Evolutionary conservation across 176 grass and related monocot species (phyloP).

Genomic region (Puya raimondii): DNA sequence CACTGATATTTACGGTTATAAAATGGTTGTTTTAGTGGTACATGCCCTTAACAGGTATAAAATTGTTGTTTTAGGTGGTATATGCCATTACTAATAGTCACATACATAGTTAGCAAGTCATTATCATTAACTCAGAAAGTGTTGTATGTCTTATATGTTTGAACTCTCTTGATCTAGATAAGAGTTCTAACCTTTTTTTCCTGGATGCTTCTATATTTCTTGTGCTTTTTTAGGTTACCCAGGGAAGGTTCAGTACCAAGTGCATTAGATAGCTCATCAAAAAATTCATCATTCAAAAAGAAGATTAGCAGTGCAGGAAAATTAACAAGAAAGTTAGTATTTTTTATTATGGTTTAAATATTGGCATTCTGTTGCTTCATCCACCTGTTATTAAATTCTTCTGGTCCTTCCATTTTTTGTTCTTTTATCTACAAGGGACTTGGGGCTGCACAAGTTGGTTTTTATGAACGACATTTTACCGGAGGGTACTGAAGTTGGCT

Average conservation of each 20-base stretch:
- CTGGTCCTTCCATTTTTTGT: slow-evolving; percentile 11
- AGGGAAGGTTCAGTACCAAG: slow-evolving; percentile 17
- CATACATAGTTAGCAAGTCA: too few species aligned
- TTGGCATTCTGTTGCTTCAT: neutral
- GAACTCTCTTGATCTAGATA: neutral
- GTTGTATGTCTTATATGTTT: neutral
- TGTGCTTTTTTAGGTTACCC: slow-evolving; percentile 31
- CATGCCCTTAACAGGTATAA: too few species aligned
- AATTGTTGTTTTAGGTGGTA: too few species aligned
- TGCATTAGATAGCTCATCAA: slow-evolving; percentile 28
- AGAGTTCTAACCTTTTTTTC: neutral
- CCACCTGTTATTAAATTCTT: slow-evolving; percentile 12
- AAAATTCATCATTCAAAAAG: slow-evolving; percentile 29
- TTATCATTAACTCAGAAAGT: too few species aligned
- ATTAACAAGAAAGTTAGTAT: slow-evolving; percentile 60
- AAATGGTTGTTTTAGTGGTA: too few species aligned
- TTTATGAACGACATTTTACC: slow-evolving; percentile 67
- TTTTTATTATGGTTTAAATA: slow-evolving; percentile 2
- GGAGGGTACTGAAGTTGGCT: slow-evolving; percentile 63
- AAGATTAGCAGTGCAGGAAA: slow-evolving; percentile 35
- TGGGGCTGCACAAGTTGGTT: slow-evolving; percentile 58
- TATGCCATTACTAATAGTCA: too few species aligned
- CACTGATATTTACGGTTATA: too few species aligned
- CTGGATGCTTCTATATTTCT: neutral
- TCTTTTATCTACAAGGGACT: slow-evolving; percentile 33